Base-by-base conservation (phyloP, 2,329 filamentous ascomycete species). In the Venturia asperata region DNA sequence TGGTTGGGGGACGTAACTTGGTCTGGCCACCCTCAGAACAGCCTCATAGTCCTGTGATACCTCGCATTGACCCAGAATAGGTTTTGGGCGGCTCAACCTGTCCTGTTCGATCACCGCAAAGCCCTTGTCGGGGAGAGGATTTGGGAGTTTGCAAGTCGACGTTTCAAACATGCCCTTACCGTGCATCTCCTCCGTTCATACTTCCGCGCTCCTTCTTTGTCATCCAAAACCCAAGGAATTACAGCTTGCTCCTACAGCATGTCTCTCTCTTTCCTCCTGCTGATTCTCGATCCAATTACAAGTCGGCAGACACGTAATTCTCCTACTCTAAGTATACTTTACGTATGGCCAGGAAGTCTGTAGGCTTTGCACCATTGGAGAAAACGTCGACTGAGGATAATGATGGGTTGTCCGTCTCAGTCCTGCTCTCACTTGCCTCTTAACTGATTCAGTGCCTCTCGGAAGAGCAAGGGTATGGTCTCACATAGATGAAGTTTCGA, bases 141-240 rank as follows among this genome's bases (percentile, higher is more conserved):
- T 27, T 27, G 27, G 21, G 21, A 13, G 3, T 49, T 27, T 11
- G 47, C 5, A 49, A 15, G 47, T 56, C 30, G 49, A 34, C 30
- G 52, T 34, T 37, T 58, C 52, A 58, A 58, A 58, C 52, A 58
- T 58, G 24, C 52, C 52, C 52, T 56, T 17, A 37, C 24, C 15
- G 30, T 30, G 27, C 10, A 34, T 17, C 24, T 3, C 19, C 52
- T 58, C 30, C 52, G 17, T 37, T 27, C 52, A 27, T 58, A 37
- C 27, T 37, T 11, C 30, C 24, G 24, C 52, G 15, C 6, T 37
- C 15, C 30, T n/a, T 37, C 52, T 34, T 37, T 11, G 11, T 11
- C 17, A 5, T 56, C 39, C 9, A 41, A 10, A 9, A 41, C 11
- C 39, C n/a, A 15, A 58, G 24, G 2, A 3, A 4, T 5, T 2